Percentiles rank a stretch among this genome's conserved stretches.
phyloP scores from a whole-genome alignment of 78 protist genomes.

The slime mould (Dictyostelium discoideum) region dicty_2.7 NC_007090.3:4376001-4376500 shows the following conservation, averaged over 20 bases:
- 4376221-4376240: slow-evolving; percentile 14
- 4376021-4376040: not conserved
- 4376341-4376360: no score
- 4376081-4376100: slow-evolving; percentile 19
- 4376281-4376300: not conserved
- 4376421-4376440: not conserved
- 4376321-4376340: not conserved
- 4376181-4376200: slow-evolving; percentile 26
- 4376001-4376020: not conserved
- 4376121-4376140: slow-evolving; percentile 42
- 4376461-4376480: no score
- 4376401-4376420: no score
- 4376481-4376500: no score
- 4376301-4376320: not conserved
- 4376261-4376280: not conserved
- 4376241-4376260: not conserved
- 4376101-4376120: slow-evolving; percentile 41
- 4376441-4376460: not conserved
- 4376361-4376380: no score
- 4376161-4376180: slow-evolving; percentile 38
- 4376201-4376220: slow-evolving; percentile 29
- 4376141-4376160: slow-evolving; percentile 6
- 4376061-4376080: slow-evolving; percentile 57
- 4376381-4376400: no score
- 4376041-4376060: slow-evolving; percentile 16